Evolutionary conservation across 2,329 filamentous ascomycete genomes (phyloP), one percentile per base, ranked within the genome.

Genomic region (Venturia asperata): DNA sequence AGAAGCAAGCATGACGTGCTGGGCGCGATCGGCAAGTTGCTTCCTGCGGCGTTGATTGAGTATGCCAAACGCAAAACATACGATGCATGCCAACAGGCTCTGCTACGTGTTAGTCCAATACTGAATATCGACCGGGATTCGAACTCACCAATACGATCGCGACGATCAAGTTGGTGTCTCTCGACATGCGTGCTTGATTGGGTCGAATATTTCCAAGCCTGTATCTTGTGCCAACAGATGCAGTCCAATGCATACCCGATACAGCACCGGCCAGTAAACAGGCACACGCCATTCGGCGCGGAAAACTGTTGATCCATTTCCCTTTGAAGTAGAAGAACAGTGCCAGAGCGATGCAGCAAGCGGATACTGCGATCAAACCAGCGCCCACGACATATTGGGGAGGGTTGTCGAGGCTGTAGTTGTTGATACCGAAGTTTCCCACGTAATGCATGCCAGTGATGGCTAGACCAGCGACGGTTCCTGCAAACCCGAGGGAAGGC

Each of bases 371-470:
- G 68, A 95, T 91, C 58, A 88, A 73, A 24, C 85, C 85, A 5
- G 91, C 85, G 2, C 87, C 89, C 2, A 87, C 77, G 19, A 95
- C 82, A 71, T 86, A 85, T 27, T 76, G 77, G 17, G 77, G 72
- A 3, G 77, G 74, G 69, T 92, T 92, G 13, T 79, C 76, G 70
- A 89, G 87, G 4, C 73, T 76, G 72, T 94, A 96, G 73, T 95
- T 93, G 37, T 82, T 81, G 67, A 93, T 91, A 42, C 90, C 91
- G 41, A 88, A 84, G 72, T 95, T 92, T n/a, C 90, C 90, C 21
- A 93, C 79, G 71, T 94, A 95, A 74, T 95, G 90, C 91, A 95
- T 94, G 41, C 88, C 89, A 67, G 88, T 91, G 62, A 94, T 87
- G 27, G 90, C 87, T 5, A 86, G 80, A 17, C 91, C 91, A 1